Base-by-base conservation (phyloP, 2,329 filamentous ascomycete genomes). In the Acephala macrosclerotiorum region DNA sequence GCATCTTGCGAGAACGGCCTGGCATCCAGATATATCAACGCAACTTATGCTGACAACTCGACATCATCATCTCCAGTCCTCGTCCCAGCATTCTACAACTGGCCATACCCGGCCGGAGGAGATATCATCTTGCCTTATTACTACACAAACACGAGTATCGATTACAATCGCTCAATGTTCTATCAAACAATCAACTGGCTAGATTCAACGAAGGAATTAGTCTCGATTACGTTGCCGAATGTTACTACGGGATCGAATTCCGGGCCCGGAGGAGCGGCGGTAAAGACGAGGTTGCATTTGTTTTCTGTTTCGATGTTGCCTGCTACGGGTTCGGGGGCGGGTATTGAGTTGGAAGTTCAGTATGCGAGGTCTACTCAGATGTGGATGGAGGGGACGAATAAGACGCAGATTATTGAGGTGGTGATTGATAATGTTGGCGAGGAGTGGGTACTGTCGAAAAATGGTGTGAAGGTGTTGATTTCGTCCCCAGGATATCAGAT, bases 401-500 rank as follows among this genome's bases (percentile, higher is more conserved):
- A 49, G 45, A 49, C 45, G 11, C 81, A 83, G 68, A 71, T 80
- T 25, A 75, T 82, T 36, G 80, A 82, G 68, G 68, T 79, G 20
- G 74, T 74, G 0, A 55, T 79, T 49, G 78, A 79, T 68, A 79
- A 80, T 57, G 73, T 73, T 0, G 77, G 78, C 8, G 42, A 62
- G 0, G 66, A 72, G 4, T 75, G 75, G 3, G 60, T 35, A 45
- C 58, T 64, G 9, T 55, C 62, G 9, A 58, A 60, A 7, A 42
- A 51, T 16, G 55, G 70, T 22, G 74, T 76, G 1, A 36, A 78
- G 36, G 66, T 79, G 5, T 73, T 75, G 4, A 56, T 81, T 8
- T 63, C 65, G 1, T 78, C 76, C 0, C 58, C 71, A 5, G 76
- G 77, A 0, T 82, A 87, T 71, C 79, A 75, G 45, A 78, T 80